A percentile compares a stretch with the other conserved stretches of the same genome.
Conservation (phyloP, 768 basidiomycete genomes). For the Xerocomus potaroensis region DNA sequence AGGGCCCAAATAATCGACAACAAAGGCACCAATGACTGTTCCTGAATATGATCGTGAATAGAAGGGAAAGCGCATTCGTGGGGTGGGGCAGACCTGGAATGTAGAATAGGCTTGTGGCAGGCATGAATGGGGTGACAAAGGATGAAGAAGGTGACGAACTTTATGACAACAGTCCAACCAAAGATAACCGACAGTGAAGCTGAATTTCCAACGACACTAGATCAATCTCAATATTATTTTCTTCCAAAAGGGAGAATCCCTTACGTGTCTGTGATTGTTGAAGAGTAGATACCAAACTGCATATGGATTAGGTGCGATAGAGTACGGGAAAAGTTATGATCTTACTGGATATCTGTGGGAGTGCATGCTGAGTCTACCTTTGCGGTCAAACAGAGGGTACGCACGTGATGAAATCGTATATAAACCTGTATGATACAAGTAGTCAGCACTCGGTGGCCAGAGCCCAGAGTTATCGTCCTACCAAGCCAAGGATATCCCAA, state of each 20-base stretch:
- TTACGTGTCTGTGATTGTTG: conserved; percentile 66
- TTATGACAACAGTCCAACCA: conserved; percentile 84
- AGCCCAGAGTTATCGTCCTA: conserved; percentile 18
- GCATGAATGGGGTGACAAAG: conserved; percentile 1
- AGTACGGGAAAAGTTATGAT: conserved; percentile 3
- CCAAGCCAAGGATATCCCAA: conserved; percentile 78
- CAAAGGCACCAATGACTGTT: conserved; percentile 68
- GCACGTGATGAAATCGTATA: conserved; percentile 78
- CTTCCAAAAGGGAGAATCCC: conserved; percentile 6
- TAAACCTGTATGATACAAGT: conserved; percentile 42
- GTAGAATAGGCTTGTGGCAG: conserved; percentile 49
- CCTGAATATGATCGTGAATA: conserved; percentile 29
- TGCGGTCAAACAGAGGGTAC: conserved; percentile 20
- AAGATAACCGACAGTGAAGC: conserved; percentile 57
- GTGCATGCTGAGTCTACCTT: neutral
- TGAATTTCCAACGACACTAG: conserved; percentile 50
- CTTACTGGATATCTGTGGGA: conserved; percentile 57
- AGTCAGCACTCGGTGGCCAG: neutral
- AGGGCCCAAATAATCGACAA: conserved; percentile 72
- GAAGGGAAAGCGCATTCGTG: conserved; percentile 1
- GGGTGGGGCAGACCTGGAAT: conserved; percentile 44
- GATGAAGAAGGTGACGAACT: conserved; percentile 41
- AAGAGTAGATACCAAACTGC: conserved; percentile 79
- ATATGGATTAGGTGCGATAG: neutral
- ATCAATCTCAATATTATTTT: neutral